Conservation (phyloP, 257 asterid species). For the Echites panduratus region DNA sequence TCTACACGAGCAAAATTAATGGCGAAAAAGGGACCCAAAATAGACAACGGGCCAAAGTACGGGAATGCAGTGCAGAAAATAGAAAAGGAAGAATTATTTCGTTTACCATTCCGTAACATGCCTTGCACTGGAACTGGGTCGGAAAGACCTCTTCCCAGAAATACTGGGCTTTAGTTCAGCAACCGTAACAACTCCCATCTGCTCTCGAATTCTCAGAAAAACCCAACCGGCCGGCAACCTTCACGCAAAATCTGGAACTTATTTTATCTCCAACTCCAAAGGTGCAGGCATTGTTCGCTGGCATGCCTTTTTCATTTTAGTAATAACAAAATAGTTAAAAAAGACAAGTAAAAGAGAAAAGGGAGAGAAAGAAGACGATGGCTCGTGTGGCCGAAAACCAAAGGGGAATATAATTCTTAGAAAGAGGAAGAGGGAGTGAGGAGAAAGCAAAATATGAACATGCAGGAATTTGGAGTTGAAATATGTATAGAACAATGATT, state of each 20-base stretch:
- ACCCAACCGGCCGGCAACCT: neutral
- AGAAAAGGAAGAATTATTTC: neutral
- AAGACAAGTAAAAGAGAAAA: neutral
- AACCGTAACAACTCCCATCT: constrained; percentile 76
- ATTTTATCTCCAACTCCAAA: constrained; percentile 8
- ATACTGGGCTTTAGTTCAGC: constrained; percentile 80
- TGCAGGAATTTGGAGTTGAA: constrained; percentile 36
- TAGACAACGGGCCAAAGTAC: neutral
- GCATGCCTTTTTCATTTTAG: constrained; percentile 3
- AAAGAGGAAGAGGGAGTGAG: constrained; percentile 14
- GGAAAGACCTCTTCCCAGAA: constrained; percentile 69
- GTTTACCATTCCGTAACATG: constrained; percentile 80
- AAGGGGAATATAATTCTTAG: neutral
- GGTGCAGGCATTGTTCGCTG: constrained; percentile 9
- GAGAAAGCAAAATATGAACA: constrained; percentile 30
- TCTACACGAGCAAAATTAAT: neutral
- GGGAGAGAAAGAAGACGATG: neutral
- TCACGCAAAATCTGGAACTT: constrained; percentile 1
- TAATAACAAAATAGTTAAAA: neutral
- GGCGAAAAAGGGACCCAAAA: neutral
- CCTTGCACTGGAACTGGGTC: constrained; percentile 75
- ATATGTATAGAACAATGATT: constrained; percentile 24
- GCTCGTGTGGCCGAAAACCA: neutral
- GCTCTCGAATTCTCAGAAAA: neutral
- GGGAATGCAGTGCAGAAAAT: constrained; percentile 5